Evolutionary conservation across 371 early-diverging fungal species (phyloP).

Genomic region (Mortierella sp.): DNA sequence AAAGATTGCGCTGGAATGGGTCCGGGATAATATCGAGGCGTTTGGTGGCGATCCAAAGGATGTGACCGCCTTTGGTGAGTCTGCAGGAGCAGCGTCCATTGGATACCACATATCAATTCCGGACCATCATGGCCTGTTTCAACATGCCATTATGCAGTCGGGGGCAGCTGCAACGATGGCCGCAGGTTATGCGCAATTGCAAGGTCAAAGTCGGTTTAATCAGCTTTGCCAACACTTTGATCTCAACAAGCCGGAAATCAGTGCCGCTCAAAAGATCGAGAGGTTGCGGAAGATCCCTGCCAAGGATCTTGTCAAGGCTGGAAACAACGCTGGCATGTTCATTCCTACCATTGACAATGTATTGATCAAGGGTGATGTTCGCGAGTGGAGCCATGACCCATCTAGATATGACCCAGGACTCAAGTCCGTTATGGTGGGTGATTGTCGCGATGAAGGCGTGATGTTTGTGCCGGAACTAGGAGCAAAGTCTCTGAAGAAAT

Average conservation of each 20-base stretch:
- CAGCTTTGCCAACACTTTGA: conserved; percentile 40
- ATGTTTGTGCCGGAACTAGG: conserved; percentile 47
- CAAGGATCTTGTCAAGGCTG: conserved; percentile 46
- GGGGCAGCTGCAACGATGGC: conserved; percentile 40
- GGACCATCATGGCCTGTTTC: conserved; percentile 50
- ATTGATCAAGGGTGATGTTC: conserved; percentile 31
- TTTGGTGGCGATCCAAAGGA: conserved; percentile 67
- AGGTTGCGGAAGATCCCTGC: conserved; percentile 32
- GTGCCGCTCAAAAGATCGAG: conserved; percentile 35
- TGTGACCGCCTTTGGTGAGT: conserved; percentile 64
- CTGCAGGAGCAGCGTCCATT: conserved; percentile 64
- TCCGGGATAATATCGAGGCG: conserved; percentile 60
- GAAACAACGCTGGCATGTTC: conserved; percentile 41
- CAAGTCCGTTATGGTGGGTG: conserved; percentile 52
- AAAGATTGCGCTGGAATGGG: conserved; percentile 63
- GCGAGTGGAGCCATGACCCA: conserved; percentile 40
- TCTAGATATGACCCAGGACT: conserved; percentile 38
- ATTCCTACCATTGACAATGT: conserved; percentile 41
- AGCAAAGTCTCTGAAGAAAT: conserved; percentile 39
- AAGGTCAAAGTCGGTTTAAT: conserved; percentile 48
- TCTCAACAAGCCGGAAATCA: conserved; percentile 14
- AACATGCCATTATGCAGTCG: conserved; percentile 59
- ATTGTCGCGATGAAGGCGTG: conserved; percentile 47
- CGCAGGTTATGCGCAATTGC: conserved; percentile 31
- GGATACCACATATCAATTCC: conserved; percentile 45